These are phyloP conservation scores for Phytophthora niederhauseri DNA, from an alignment of 352 stramenopile species.

Conservation along the genomic window DNA sequence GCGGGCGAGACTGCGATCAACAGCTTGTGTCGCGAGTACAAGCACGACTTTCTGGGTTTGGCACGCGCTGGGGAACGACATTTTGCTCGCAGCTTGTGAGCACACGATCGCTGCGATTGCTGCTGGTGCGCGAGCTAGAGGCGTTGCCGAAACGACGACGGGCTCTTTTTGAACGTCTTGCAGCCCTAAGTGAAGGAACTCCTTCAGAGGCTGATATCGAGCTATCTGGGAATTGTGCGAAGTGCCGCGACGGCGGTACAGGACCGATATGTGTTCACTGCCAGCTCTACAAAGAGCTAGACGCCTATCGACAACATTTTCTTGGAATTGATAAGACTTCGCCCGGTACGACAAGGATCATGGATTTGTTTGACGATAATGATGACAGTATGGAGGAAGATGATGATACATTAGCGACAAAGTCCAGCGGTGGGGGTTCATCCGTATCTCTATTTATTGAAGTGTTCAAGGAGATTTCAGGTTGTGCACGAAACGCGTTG, in stretches of 20 bases:
- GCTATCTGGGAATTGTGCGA: constrained; percentile 68
- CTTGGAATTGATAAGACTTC: constrained; percentile 52
- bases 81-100: constrained; percentile 60
- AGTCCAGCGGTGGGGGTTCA: constrained; percentile 5
- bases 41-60: constrained; percentile 47
- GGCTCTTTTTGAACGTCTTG: constrained; percentile 41
- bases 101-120: constrained; percentile 48
- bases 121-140: constrained; percentile 60
- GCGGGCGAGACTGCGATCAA: constrained; percentile 16
- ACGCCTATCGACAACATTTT: constrained; percentile 61
- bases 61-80: constrained; percentile 48
- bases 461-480: constrained; percentile 62
- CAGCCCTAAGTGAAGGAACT: constrained; percentile 39
- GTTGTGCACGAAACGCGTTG: constrained; percentile 27
- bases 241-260: constrained; percentile 61
- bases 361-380: constrained; percentile 19
- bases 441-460: constrained; percentile 54
- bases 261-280: constrained; percentile 73
- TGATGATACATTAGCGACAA: constrained; percentile 1
- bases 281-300: constrained; percentile 66
- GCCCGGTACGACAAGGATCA: constrained; percentile 16
- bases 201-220: constrained; percentile 56
- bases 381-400: constrained; percentile 20
- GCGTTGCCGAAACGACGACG: constrained; percentile 42
- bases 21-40: constrained; percentile 51